These are phyloP conservation scores for Licmophora abbreviata DNA, from an alignment of 108 stramenopile genomes.

Conservation along the genomic window DNA sequence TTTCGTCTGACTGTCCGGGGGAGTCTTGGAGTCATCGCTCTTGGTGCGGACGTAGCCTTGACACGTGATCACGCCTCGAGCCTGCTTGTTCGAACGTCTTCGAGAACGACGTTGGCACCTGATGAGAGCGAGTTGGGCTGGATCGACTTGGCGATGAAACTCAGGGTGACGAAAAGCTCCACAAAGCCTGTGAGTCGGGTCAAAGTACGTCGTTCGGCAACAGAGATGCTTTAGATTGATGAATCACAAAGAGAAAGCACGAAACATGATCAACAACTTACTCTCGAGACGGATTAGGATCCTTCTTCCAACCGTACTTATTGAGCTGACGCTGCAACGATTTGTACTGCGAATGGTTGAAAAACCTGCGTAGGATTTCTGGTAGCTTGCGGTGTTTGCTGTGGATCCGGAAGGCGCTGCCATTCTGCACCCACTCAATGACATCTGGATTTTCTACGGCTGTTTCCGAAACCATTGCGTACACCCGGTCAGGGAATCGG, in stretches of 20 bases:
- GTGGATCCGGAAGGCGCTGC: conserved; percentile 17
- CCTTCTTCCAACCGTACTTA: conserved; percentile 10
- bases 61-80: too few relatives aligned
- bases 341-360: conserved; percentile 28
- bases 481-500: not conserved
- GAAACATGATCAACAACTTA: not conserved
- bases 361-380: conserved; percentile 14
- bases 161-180: not conserved
- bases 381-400: conserved; percentile 7
- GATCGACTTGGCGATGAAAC: not conserved
- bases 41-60: too few relatives aligned
- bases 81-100: too few relatives aligned
- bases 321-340: conserved; percentile 22
- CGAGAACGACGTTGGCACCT: too few relatives aligned
- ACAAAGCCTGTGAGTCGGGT: not conserved
- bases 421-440: conserved; percentile 5
- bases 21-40: too few relatives aligned
- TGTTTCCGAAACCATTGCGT: conserved; percentile 4
- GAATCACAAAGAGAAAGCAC: not conserved
- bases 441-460: conserved; percentile 1
- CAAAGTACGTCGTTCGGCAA: not conserved
- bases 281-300: not conserved
- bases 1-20: too few relatives aligned
- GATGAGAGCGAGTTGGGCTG: not conserved
- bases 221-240: not conserved